These are phyloP conservation scores for Nakaseomyces uthaithaninus DNA, from an alignment of 1,139 yeast species.

Conservation along the genomic window DNA sequence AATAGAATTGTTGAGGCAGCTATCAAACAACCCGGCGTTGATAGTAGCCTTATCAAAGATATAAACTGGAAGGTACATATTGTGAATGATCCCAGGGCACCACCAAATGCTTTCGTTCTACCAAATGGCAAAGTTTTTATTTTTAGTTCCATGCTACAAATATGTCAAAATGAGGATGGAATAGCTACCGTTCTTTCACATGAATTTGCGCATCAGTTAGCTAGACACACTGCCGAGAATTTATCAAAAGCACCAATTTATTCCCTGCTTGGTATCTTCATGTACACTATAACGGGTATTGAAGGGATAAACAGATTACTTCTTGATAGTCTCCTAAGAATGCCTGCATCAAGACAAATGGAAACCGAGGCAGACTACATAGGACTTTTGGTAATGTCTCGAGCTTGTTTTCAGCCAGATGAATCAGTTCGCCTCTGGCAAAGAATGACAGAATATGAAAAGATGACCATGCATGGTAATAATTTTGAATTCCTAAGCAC, in stretches of 20 bases:
- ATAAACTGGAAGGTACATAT: slow-evolving; percentile 77
- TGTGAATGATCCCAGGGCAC: slow-evolving; percentile 54
- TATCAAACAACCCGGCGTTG: slow-evolving; percentile 35
- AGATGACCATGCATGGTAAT: slow-evolving; percentile 30
- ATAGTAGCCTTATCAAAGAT: slow-evolving; percentile 24
- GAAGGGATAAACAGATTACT: slow-evolving; percentile 47
- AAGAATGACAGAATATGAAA: slow-evolving; percentile 64
- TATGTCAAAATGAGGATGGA: slow-evolving; percentile 79
- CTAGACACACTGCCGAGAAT: slow-evolving; percentile 84
- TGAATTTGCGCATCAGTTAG: slow-evolving; percentile 88
- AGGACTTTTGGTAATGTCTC: slow-evolving; percentile 84
- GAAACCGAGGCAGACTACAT: slow-evolving; percentile 94
- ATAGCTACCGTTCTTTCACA: slow-evolving; percentile 89
- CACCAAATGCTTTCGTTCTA: slow-evolving; percentile 93
- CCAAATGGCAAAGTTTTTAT: slow-evolving; percentile 96
- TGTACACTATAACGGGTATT: slow-evolving; percentile 47
- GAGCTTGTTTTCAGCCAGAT: slow-evolving; percentile 74
- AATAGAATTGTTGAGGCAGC: slow-evolving; percentile 55
- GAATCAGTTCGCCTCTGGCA: slow-evolving; percentile 75
- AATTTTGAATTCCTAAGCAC: slow-evolving; percentile 66
- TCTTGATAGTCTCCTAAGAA: slow-evolving; percentile 51
- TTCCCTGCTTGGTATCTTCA: slow-evolving; percentile 41
- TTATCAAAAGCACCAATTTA: slow-evolving; percentile 57
- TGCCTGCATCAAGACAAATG: slow-evolving; percentile 88
- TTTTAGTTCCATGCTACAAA: slow-evolving; percentile 67